A percentile compares a stretch with the other conserved stretches of the same genome.
Evolutionary conservation across 2,329 filamentous ascomycete species (phyloP).

Genomic region (Claviceps lovelessii): DNA sequence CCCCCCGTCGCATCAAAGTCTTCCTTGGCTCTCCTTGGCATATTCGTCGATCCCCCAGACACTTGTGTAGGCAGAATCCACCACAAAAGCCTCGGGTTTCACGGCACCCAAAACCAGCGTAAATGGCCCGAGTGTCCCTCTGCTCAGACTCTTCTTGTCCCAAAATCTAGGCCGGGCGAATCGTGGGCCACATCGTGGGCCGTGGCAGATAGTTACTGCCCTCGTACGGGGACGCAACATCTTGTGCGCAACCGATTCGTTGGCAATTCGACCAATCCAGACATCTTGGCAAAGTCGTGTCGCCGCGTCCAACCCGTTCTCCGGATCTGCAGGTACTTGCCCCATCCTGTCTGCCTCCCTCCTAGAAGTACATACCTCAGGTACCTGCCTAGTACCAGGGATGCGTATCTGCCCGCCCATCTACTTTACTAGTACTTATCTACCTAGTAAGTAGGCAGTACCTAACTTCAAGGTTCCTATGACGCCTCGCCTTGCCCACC

Average conservation of each 20-base stretch:
- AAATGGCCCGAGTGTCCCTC: not conserved
- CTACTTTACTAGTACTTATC: too few species aligned
- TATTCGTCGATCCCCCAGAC: not conserved
- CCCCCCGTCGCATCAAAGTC: not conserved
- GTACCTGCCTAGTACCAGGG: not conserved
- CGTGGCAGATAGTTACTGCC: too few species aligned
- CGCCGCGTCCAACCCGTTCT: constrained; percentile 4
- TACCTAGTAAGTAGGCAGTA: not conserved
- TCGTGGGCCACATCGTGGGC: not conserved
- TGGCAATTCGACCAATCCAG: not conserved
- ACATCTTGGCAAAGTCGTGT: constrained; percentile 1
- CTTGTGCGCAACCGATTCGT: not conserved
- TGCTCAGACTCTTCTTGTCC: not conserved
- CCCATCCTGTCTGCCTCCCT: constrained; percentile 4
- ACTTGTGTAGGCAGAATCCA: not conserved
- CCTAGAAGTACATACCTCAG: not conserved
- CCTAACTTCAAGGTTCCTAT: not conserved
- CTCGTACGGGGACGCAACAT: not conserved
- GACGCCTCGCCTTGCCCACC: not conserved
- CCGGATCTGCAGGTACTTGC: constrained; percentile 12
- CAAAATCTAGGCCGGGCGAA: not conserved
- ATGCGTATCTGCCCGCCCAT: too few species aligned
- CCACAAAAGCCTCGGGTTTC: not conserved
- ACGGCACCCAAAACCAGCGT: not conserved
- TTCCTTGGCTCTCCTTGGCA: not conserved